Conservation (phyloP, 2,329 filamentous ascomycete genomes). For the Elsinoe necatrix region DNA sequence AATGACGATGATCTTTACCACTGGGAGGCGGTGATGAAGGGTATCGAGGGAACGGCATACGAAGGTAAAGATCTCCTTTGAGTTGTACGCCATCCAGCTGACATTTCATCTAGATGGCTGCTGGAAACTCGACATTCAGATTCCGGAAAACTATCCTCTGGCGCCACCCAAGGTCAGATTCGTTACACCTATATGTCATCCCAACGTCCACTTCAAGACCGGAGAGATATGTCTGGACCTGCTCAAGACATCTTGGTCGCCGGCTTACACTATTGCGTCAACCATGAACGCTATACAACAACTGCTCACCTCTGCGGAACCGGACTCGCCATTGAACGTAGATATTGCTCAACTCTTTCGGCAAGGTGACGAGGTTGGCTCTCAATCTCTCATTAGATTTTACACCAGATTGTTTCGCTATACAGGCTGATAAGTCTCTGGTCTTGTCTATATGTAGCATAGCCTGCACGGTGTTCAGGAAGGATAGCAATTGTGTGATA, state of each 20-base stretch:
- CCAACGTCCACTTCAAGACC: constrained; percentile 64
- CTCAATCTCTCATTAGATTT: constrained; percentile 61
- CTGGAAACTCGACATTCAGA: constrained; percentile 71
- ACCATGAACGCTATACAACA: constrained; percentile 65
- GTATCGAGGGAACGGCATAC: constrained; percentile 50
- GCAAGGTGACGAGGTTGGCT: constrained; percentile 59
- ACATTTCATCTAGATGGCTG: constrained; percentile 50
- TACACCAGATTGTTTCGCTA: constrained; percentile 53
- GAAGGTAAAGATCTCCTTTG: constrained; percentile 39
- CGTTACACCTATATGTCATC: constrained; percentile 74
- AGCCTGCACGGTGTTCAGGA: not conserved
- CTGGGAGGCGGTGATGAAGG: constrained; percentile 54
- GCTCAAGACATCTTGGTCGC: constrained; percentile 68
- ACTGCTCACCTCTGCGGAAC: constrained; percentile 59
- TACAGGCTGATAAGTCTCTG: constrained; percentile 28
- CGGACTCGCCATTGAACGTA: constrained; percentile 69
- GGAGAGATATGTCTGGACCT: constrained; percentile 94
- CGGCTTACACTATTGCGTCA: constrained; percentile 71
- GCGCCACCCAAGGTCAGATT: constrained; percentile 71
- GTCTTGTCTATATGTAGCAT: not conserved
- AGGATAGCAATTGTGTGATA: not conserved
- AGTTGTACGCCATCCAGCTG: not conserved
- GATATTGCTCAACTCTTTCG: constrained; percentile 65
- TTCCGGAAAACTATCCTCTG: constrained; percentile 73
- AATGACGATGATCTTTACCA: constrained; percentile 50